Conservation (phyloP, 805 yeast genomes). For the Saccharomyces mikatae region DNA sequence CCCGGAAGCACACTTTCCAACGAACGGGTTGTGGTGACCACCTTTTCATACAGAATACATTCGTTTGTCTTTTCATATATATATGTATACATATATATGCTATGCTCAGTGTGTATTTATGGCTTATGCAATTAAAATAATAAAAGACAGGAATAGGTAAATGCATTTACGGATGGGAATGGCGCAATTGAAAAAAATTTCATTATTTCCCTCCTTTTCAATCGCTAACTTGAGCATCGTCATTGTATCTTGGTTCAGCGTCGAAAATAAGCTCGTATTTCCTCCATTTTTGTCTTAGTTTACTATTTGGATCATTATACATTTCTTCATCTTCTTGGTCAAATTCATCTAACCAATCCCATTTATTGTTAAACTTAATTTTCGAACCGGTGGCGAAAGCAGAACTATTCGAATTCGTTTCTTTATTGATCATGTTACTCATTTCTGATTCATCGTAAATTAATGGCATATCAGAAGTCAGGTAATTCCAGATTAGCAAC, state of each 20-base stretch:
- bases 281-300: conserved; percentile 30
- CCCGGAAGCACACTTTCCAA: not conserved
- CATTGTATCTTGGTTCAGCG: conserved; percentile 28
- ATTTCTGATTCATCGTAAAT: conserved; percentile 19
- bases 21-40: not conserved
- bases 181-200: not conserved
- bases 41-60: not conserved
- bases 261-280: conserved; percentile 30
- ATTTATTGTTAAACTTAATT: conserved; percentile 17
- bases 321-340: conserved; percentile 29
- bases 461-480: conserved; percentile 38
- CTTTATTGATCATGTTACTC: conserved; percentile 11
- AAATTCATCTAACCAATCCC: conserved; percentile 36
- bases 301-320: conserved; percentile 24
- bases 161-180: not conserved
- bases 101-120: not conserved
- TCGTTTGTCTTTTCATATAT: not conserved
- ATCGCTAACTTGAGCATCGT: conserved; percentile 28
- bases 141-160: not conserved
- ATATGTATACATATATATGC: not conserved
- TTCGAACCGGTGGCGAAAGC: not conserved
- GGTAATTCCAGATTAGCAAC: conserved; percentile 45
- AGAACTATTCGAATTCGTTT: conserved; percentile 1
- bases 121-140: not conserved
- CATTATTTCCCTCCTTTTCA: conserved; percentile 4